Evolutionary conservation across 441 rosid species (phyloP), one percentile per base, ranked within the genome.

Genomic region (Hura crepitans): DNA sequence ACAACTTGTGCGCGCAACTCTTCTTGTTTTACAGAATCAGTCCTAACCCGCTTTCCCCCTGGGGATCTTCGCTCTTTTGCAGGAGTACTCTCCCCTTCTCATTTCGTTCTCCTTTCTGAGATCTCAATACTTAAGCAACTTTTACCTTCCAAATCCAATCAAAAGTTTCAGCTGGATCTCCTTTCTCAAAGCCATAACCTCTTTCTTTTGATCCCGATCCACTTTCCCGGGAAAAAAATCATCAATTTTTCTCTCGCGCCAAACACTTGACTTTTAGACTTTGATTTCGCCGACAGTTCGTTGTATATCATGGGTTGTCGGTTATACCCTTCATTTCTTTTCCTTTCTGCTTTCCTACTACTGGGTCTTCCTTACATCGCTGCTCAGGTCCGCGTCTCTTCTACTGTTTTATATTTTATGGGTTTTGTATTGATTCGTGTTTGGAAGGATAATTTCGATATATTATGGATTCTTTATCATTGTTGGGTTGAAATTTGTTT

Each of bases 321-420:
- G 18, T 75, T 82, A 70, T 78, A 75, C 78, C 76, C 74, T 20
- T 64, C n/a, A 53, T 46, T 80, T 65, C 75, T 84, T 67, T 11
- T 81, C 35, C 31, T 74, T 25, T 66, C 76, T 57, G 11, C 69
- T 60, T 63, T 77, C 45, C 62, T 75, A 64, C 62, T 82, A 62
- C 58, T 79, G 20, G 69, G 71, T 62, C 75, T 75, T 6, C 76
- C 81, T 20, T 56, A 61, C 47, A 46, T 84, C 66, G 73, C 80
- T 47, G 85, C 89, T 25, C 85, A 85, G 92, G 90, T 87, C 25
- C 10, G 25, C 10, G 25, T 51, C 35, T n/a, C 18, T 72, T 31
- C 42, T 39, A 3, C 3, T 66, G 47, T 53, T 18, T 54, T 60
- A n/a, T 0, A 65, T 55, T 55, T 31, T 59, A 4, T 65, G 14